Evolutionary conservation across 73 alveolate genomes (phyloP).

Genomic region (Uronychia binucleata): DNA sequence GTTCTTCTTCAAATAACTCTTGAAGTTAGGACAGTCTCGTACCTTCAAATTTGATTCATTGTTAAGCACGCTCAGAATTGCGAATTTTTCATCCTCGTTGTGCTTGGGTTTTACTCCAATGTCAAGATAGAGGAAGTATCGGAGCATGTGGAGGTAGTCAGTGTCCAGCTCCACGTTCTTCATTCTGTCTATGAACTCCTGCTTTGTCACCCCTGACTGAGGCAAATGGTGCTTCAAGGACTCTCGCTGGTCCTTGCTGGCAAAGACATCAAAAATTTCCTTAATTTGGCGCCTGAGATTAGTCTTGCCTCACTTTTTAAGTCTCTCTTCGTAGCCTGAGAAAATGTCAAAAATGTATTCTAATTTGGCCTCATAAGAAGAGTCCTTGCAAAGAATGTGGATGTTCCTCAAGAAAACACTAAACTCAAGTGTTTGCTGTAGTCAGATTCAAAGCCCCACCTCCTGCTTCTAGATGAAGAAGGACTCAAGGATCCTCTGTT

Average conservation of each 20-base stretch:
- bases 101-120: conserved; percentile 29
- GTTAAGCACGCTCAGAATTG: conserved; percentile 18
- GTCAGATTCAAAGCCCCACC: not conserved
- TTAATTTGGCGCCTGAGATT: conserved; percentile 8
- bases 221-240: not conserved
- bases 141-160: conserved; percentile 3
- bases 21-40: not conserved
- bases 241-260: conserved; percentile 2
- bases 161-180: conserved; percentile 2
- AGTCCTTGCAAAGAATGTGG: conserved; percentile 23
- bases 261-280: conserved; percentile 33
- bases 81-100: conserved; percentile 34
- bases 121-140: conserved; percentile 7
- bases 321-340: conserved; percentile 8
- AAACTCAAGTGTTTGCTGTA: not conserved
- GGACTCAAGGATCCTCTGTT: not conserved
- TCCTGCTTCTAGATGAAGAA: not conserved
- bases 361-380: conserved; percentile 4
- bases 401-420: not conserved
- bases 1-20: conserved; percentile 14
- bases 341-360: conserved; percentile 40
- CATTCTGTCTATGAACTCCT: conserved; percentile 29
- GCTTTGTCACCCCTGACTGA: not conserved
- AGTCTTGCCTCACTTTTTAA: conserved; percentile 7
- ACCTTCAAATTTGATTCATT: conserved; percentile 23